Conservation (phyloP, 345 rosid species). For the Populus simonii region DNA sequence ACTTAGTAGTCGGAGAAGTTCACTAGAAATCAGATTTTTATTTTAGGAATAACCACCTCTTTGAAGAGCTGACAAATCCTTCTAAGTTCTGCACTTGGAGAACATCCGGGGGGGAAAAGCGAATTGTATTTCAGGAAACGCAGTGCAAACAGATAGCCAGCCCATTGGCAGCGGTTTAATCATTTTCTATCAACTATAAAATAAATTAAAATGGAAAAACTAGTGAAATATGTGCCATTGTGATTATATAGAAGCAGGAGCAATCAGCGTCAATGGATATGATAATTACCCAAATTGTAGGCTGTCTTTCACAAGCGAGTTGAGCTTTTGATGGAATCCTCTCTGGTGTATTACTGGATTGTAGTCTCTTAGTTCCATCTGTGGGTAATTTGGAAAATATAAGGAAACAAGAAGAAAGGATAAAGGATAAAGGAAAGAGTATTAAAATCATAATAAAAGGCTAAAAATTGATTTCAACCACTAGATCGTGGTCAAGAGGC, state of each 20-base stretch:
- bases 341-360: conserved; percentile 69
- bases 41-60: not conserved
- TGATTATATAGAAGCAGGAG: not conserved
- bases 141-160: no score
- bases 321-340: conserved; percentile 82
- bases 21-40: not conserved
- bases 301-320: conserved; percentile 65
- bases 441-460: no score
- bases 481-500: not conserved
- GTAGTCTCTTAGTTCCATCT: conserved; percentile 72
- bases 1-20: not conserved
- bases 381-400: conserved; percentile 7
- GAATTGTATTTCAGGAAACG: no score
- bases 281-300: conserved; percentile 63
- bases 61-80: not conserved
- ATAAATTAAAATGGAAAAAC: not conserved
- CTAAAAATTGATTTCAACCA: not conserved
- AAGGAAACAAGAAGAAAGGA: not conserved
- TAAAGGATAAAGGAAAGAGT: no score
- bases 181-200: not conserved
- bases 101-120: no score
- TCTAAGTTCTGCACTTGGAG: no score
- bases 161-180: not conserved
- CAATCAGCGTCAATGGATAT: conserved; percentile 11
- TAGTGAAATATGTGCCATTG: not conserved